Evolutionary conservation across 2,329 filamentous ascomycete genomes (phyloP).

Genomic region (Sclerotinia borealis): DNA sequence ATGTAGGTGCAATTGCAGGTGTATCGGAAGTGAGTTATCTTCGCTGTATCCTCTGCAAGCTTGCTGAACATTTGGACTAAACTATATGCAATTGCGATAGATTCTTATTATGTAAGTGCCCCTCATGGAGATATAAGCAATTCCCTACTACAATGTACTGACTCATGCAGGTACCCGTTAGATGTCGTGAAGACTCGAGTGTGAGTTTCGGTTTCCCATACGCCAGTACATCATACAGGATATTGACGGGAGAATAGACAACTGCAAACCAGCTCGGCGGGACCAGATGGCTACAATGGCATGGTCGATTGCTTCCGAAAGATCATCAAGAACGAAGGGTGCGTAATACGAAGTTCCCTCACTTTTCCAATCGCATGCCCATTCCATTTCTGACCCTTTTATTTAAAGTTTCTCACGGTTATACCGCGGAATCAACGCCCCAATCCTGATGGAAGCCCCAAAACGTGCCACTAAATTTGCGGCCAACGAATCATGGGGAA

Average conservation of each 20-base stretch:
- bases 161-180: slow-evolving; percentile 76
- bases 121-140: slow-evolving; percentile 9
- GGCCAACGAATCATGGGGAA: slow-evolving; percentile 97
- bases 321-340: slow-evolving; percentile 95
- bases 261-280: slow-evolving; percentile 75
- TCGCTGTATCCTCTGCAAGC: not conserved
- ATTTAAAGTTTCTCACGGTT: slow-evolving; percentile 47
- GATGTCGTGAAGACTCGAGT: slow-evolving; percentile 98
- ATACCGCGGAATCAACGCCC: slow-evolving; percentile 91
- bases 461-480: slow-evolving; percentile 98
- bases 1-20: slow-evolving; percentile 80
- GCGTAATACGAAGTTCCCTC: slow-evolving; percentile 31
- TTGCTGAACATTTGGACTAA: slow-evolving; percentile 16
- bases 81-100: slow-evolving; percentile 40
- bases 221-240: not conserved
- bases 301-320: slow-evolving; percentile 98
- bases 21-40: slow-evolving; percentile 77
- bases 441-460: slow-evolving; percentile 95
- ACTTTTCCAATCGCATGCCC: not conserved
- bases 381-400: not conserved
- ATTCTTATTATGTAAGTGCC: slow-evolving; percentile 75
- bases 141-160: slow-evolving; percentile 7
- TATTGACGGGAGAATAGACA: slow-evolving; percentile 51
- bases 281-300: slow-evolving; percentile 85
- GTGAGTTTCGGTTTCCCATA: slow-evolving; percentile 46